Evolutionary conservation across 2,329 filamentous ascomycete species (phyloP).

Genomic region (Microsporum canis): DNA sequence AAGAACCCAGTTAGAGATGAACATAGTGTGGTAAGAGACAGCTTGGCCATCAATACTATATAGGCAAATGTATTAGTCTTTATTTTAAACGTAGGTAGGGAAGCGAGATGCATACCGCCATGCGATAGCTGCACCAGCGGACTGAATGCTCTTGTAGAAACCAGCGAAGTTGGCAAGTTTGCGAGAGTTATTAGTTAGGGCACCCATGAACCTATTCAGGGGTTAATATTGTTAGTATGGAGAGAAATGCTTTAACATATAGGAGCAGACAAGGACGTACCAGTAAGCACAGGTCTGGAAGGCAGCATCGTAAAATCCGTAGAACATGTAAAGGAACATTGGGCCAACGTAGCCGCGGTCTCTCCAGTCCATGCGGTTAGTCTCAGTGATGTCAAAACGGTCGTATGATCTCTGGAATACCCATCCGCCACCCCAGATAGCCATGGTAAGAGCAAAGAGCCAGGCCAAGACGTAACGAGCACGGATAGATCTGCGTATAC

Average conservation of each 20-base stretch:
- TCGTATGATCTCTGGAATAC: constrained; percentile 59
- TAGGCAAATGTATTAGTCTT: constrained; percentile 41
- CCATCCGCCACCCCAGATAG: constrained; percentile 73
- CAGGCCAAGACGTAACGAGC: constrained; percentile 53
- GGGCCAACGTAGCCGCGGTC: constrained; percentile 59
- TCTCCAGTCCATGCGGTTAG: constrained; percentile 19
- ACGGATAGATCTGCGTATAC: constrained; percentile 51
- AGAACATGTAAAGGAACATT: constrained; percentile 84
- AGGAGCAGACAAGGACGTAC: constrained; percentile 34
- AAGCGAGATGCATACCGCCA: constrained; percentile 28
- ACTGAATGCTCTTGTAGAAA: constrained; percentile 84
- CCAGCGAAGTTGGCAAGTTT: constrained; percentile 86
- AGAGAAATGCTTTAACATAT: neutral
- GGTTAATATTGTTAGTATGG: neutral
- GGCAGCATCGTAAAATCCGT: constrained; percentile 76
- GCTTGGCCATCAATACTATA: constrained; percentile 55
- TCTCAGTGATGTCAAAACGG: constrained; percentile 28
- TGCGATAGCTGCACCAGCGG: constrained; percentile 59
- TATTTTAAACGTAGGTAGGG: neutral
- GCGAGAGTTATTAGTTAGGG: constrained; percentile 82
- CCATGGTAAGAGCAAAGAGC: constrained; percentile 61
- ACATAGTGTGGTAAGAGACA: constrained; percentile 58
- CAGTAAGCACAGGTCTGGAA: constrained; percentile 91
- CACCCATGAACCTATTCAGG: constrained; percentile 65
- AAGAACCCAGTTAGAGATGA: constrained; percentile 65